Evolutionary conservation across 352 stramenopile genomes (phyloP), one percentile per base, ranked within the genome.

Genomic region (Pythium scleroteichum): DNA sequence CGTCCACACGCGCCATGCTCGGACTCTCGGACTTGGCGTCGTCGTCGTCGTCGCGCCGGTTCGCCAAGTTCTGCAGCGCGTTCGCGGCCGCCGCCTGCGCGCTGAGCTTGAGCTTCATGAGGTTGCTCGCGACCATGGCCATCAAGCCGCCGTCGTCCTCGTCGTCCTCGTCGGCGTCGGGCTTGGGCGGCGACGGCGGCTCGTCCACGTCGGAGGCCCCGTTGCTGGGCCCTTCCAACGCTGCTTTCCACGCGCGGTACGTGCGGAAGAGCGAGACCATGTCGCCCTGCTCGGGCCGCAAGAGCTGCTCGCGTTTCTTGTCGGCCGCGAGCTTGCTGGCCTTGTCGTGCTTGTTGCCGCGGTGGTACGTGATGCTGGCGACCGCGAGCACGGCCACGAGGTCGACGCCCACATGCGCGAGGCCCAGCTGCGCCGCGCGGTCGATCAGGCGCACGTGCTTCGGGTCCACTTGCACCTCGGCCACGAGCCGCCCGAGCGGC

Each of bases 261-360:
- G 59, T 57, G 4, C 65, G 65, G 48, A 62, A 67, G 22, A 72
- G 22, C 8, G 65, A 68, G 7, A 72, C 59, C 8, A 73, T 23
- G 27, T 73, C 66, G 24, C 66, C 66, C 20, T 66, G 38, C 17
- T 53, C 59, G 1, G 55, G 47, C 5, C 60, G 7, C 13, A 69
- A 12, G 7, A 69, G 41, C 39, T 65, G 41, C 9, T 66, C 49
- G 2, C 32, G 49, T 20, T 68, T 66, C 20, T 59, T 53, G 16
- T 65, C 56, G 1, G 57, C 63, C 19, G 58, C 63, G 0, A 19
- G 8, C 32, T 72, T 72, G 41, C 46, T 66, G 3, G 55, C 49
- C 40, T 63, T 63, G 55, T 69, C 60, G 38, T 62, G 51, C 20
- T 66, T 71, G 27, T 56, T 59, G 4, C 64, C 64, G 17, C 49